Evolutionary conservation across 2,329 filamentous ascomycete species (phyloP), one percentile per base, ranked within the genome.

Genomic region (Boeremia lycopersici): DNA sequence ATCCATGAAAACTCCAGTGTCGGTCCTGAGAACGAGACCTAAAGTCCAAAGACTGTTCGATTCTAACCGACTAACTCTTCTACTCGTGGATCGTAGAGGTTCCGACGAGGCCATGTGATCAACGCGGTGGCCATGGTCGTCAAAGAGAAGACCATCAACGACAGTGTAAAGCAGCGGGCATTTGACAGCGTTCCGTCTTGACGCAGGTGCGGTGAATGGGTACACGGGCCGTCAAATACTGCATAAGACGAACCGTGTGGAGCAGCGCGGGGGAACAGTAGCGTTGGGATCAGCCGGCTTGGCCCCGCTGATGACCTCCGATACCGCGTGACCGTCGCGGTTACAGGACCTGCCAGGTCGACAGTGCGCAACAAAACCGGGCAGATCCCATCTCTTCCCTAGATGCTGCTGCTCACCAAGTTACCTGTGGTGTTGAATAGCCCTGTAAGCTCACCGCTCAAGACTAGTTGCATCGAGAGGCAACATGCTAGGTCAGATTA

Each of bases 241-340:
- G 29, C 15, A 25, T 28, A 38, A 15, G 17, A 33, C 15, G 41
- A 28, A 26, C 2, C 9, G 12, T 43, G 47, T 47, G 39, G 38
- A 42, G 45, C 5, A 45, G 41, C 34, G 45, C 41, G 46, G 52
- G 44, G 52, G 19, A 23, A 26, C 34, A 15, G 33, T 48, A 19
- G 29, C 15, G 29, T 40, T 39, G 39, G 26, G 38, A 15, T 54
- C 45, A 40, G n/a, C 52, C 52, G 52, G 52, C 52, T 54, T 54
- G 52, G 52, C 52, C 23, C 13, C 36, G 12, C 13, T 19, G 26
- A 40, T 40, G 28, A 26, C 40, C 25, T 48, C 38, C 4, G 19
- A 7, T 11, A 13, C 41, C 19, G 23, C 34, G 13, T 49, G 30
- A 30, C 46, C 34, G 23, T 10, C 28, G 29, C 25, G 9, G 11